A percentile compares a stretch with the other conserved stretches of the same genome.
phyloP scores from a whole-genome alignment of 164 flowering plant genomes.

The Protea cynaroides region DNA sequence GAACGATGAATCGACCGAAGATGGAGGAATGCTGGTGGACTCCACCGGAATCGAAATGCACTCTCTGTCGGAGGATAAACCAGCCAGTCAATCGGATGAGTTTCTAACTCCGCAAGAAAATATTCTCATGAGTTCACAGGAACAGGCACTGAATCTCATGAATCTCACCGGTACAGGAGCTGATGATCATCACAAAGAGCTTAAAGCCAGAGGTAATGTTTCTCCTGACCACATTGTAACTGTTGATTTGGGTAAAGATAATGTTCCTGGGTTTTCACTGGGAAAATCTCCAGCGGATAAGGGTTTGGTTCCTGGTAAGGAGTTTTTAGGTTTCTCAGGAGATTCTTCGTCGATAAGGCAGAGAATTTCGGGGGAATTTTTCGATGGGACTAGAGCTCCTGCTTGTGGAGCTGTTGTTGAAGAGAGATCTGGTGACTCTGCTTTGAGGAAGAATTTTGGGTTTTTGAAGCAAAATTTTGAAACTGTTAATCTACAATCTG shows the following conservation, averaged over 20 bases:
- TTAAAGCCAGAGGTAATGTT: not conserved
- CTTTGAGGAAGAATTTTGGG: not conserved
- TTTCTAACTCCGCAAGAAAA: conserved; percentile 22
- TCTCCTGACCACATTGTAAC: not conserved
- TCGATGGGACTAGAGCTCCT: not conserved
- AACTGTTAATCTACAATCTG: not conserved
- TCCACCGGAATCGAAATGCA: conserved; percentile 14
- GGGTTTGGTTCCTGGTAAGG: not conserved
- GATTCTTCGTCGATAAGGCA: not conserved
- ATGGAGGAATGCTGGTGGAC: not conserved
- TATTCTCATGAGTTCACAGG: conserved; percentile 3
- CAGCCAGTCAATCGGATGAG: not conserved
- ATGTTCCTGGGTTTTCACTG: conserved; percentile 12
- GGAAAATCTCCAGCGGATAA: conserved; percentile 2
- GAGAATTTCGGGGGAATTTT: conserved; percentile 4
- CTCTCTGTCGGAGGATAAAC: conserved; percentile 13
- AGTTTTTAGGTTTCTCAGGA: not conserved
- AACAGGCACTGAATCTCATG: not conserved
- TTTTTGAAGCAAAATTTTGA: conserved; percentile 2
- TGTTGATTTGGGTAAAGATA: conserved; percentile 22
- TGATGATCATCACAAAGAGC: not conserved
- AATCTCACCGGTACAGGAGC: not conserved
- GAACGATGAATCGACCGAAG: conserved; percentile 1
- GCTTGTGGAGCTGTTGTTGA: not conserved
- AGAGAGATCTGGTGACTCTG: not conserved